phyloP scores from a whole-genome alignment of 129 eudicot genomes.

The Oenanthe sinensis region DNA sequence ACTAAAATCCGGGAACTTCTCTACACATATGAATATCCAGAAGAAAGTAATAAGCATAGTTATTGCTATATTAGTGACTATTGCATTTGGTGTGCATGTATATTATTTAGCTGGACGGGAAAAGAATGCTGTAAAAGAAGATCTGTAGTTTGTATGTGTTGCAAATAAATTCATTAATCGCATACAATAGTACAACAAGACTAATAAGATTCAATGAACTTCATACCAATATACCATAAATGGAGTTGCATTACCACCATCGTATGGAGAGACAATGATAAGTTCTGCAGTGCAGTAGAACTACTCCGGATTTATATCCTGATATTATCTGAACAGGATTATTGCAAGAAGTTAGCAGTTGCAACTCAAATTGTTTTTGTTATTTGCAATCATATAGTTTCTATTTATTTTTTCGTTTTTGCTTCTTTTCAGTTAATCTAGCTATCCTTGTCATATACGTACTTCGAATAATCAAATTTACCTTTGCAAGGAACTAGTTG shows the following conservation, averaged over 20 bases:
- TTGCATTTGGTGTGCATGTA: not conserved
- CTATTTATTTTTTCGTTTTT: too few species aligned
- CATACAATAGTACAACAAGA: not conserved
- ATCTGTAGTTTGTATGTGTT: not conserved
- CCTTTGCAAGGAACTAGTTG: not conserved
- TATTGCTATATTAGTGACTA: not conserved
- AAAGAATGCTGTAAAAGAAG: not conserved
- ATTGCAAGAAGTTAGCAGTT: not conserved
- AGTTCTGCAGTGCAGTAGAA: not conserved
- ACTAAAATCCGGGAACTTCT: not conserved
- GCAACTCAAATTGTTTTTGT: not conserved
- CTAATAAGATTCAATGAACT: not conserved
- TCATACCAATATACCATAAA: too few species aligned
- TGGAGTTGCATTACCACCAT: not conserved
- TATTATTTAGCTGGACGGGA: not conserved
- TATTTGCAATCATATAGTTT: too few species aligned
- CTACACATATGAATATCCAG: not conserved
- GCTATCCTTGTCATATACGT: not conserved
- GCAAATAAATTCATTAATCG: not conserved
- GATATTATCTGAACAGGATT: too few species aligned
- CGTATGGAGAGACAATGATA: not conserved
- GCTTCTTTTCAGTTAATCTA: not conserved
- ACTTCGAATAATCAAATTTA: too few species aligned
- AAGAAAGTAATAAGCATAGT: not conserved
- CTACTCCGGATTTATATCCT: not conserved